Base-by-base conservation (phyloP, 208 protist species). In the Leishmania major region DNA sequence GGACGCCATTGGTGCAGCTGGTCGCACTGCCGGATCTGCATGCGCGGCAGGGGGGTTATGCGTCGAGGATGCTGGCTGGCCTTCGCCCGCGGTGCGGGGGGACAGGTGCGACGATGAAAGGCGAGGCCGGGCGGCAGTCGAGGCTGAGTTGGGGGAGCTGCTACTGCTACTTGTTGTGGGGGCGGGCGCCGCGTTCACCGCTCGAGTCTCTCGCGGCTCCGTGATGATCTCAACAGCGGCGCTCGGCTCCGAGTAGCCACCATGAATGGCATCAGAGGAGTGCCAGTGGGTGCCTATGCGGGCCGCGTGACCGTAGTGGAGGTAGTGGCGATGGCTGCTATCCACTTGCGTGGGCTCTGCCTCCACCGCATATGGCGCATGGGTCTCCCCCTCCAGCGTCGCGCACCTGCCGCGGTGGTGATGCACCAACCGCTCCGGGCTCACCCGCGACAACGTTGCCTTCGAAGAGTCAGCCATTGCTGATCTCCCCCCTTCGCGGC, bases 301-400 rank as follows among this genome's bases (percentile, higher is more conserved):
- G 47, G 72, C 45, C 28, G 51, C 49, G 67, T n/a, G 47, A n/a
- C 45, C 62, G n/a, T 45, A 40, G 74, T 66, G 59, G 60, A 2
- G 71, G 64, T 31, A 11, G 64, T 35, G 22, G 28, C 13, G 7
- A 10, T 37, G 13, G 40, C 31, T 45, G 2, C 35, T 70, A 55
- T 55, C 62, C 22, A 31, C 47, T 43, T 43, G 37, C 25, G 75
- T 37, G 40, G 10, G 25, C 1, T 71, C 75, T 2, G 7, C 76
- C n/a, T 53, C 72, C 0, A 22, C 40, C 72, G 82, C 82, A 69
- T 86, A 86, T 10, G 82, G 82, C 19, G 82, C 77, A 60, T 86
- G 77, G 17, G 49, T 82, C 45, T 86, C 78, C 10, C 22, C 67
- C 31, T 57, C 78, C 25, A 37, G 28, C 8, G 22, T 37, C 53